Conservation (phyloP, 139 green algal species). For the Micractinium sp. region DNA sequence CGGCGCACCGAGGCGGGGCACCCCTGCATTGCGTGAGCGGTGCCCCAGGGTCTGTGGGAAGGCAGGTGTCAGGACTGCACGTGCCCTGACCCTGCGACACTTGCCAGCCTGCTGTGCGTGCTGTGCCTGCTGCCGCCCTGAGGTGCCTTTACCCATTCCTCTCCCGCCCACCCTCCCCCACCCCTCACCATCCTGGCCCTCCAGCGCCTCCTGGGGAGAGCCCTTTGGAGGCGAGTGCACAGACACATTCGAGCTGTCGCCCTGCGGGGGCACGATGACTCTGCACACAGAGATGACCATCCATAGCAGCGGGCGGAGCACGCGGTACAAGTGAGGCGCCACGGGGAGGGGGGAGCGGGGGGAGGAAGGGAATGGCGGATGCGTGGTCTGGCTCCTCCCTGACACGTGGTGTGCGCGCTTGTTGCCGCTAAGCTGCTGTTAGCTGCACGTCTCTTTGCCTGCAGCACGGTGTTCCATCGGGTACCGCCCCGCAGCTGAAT, state of each 20-base stretch:
- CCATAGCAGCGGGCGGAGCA: neutral
- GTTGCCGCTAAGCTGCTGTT: no score
- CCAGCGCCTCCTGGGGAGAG: slow-evolving; percentile 19
- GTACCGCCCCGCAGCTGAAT: no score
- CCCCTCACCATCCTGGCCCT: neutral
- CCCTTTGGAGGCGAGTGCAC: slow-evolving; percentile 13
- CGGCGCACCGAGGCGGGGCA: neutral
- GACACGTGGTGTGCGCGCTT: no score
- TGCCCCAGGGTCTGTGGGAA: no score
- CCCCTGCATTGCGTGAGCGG: slow-evolving; percentile 3
- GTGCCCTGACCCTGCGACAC: neutral
- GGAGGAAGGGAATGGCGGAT: no score
- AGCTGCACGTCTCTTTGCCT: no score
- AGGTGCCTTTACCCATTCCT: no score
- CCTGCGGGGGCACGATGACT: slow-evolving; percentile 13
- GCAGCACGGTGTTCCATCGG: no score
- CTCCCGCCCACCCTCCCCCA: neutral
- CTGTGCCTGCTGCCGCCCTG: no score
- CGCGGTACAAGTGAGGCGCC: neutral
- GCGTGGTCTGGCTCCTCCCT: no score
- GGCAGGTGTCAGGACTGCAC: neutral
- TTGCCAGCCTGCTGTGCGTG: neutral
- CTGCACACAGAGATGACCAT: slow-evolving; percentile 4
- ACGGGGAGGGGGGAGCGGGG: no score
- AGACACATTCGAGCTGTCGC: slow-evolving; percentile 36